Base-by-base conservation (phyloP, 2,329 filamentous ascomycete species). In the Aspergillus felis region DNA sequence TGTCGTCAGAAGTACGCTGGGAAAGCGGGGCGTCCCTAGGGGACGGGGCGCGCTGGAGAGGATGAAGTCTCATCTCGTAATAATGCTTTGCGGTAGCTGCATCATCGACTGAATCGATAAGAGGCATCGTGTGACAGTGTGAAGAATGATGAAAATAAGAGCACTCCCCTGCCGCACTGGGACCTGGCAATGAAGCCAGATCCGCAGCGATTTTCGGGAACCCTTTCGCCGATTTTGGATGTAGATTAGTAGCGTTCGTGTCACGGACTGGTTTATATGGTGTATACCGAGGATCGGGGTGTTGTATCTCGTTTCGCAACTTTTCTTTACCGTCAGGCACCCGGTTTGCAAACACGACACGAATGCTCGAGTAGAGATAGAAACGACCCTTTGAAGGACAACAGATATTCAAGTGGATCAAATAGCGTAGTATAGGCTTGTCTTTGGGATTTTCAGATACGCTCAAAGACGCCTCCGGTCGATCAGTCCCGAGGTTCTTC, bases 271-370 rank as follows among this genome's bases (percentile, higher is more conserved):
- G 84, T 71, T 92, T 96, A 77, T 96, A 97, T 1, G 87, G 81
- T 55, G 87, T 90, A 71, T 91, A 99, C 22, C 87, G 85, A 22
- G 94, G 94, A 65, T 97, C 92, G 0, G 93, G 93, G 58, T 90
- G 82, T 41, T 94, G 92, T 4, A 93, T 88, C 71, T 99, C 94
- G 68, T 95, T 97, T 32, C 88, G 84, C 42, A 99, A 81, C 69
- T 88, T 93, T 74, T 97, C 93, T 71, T 97, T 96, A 44, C 91
- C 93, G 66, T 97, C 94, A 0, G 94, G 93, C 0, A 97, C 93
- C 27, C 94, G 86, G 70, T 97, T 97, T 54, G 94, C 94, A 71
- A 99, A 99, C 3, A 99, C 93, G 38, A 97, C 91, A 14, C 94
- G 87, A 57, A 97, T 89, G 66, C 86, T 91, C 67, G 94, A 95